A percentile compares a stretch with the other conserved stretches of the same genome.
phyloP scores from a whole-genome alignment of 768 basidiomycete genomes.

The Kwoniella pini region DNA sequence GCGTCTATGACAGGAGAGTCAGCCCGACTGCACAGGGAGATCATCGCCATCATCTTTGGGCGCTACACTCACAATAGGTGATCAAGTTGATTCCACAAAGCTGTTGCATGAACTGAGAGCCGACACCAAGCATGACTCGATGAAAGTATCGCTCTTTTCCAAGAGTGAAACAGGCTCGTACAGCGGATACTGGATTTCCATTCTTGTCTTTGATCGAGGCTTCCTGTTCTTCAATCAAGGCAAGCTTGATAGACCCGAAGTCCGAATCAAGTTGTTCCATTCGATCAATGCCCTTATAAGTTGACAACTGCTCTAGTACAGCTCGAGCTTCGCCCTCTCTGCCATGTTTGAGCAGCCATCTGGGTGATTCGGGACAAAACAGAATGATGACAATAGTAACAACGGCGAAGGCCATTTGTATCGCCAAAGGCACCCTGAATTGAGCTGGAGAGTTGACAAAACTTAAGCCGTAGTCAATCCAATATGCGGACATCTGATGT shows the following conservation, averaged over 20 bases:
- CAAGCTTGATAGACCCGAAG: no score
- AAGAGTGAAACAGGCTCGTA: conserved; percentile 34
- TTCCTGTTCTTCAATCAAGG: no score
- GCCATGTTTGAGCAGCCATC: conserved; percentile 27
- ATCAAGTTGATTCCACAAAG: conserved; percentile 23
- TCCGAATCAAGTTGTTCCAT: no score
- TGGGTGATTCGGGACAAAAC: conserved; percentile 78
- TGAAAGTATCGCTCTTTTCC: no score
- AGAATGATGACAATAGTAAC: conserved; percentile 61
- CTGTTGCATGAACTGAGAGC: conserved; percentile 35
- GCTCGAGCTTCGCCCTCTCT: conserved; percentile 24
- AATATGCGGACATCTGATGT: conserved; percentile 21
- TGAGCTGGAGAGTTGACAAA: conserved; percentile 9
- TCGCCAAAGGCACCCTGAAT: conserved; percentile 8
- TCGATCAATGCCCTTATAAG: no score
- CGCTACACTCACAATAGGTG: no score
- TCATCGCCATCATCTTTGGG: no score
- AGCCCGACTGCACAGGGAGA: no score
- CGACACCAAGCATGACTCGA: no score
- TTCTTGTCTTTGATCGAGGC: no score
- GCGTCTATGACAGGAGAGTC: no score
- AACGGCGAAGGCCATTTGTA: conserved; percentile 23
- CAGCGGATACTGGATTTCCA: no score
- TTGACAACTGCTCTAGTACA: conserved; percentile 24
- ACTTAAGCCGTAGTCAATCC: conserved; percentile 20